phyloP scores from a whole-genome alignment of 78 protist genomes.

The Goniomonas avonlea region DNA sequence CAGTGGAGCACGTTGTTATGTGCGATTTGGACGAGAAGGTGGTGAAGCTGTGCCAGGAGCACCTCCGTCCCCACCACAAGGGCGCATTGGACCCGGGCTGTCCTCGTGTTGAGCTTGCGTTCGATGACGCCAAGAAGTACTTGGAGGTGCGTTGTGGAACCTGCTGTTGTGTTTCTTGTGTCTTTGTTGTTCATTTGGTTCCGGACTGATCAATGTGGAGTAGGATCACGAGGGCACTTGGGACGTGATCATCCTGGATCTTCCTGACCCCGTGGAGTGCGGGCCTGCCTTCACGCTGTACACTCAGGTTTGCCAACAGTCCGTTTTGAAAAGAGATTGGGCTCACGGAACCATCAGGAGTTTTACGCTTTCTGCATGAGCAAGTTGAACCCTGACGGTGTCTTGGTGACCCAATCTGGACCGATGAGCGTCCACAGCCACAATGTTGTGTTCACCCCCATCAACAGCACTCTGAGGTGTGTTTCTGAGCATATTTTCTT shows the following conservation, averaged over 20 bases:
- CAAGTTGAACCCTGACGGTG: conserved; percentile 37
- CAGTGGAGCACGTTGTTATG: conserved; percentile 48
- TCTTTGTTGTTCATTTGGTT: no score
- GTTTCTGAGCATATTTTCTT: no score
- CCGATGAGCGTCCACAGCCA: neutral
- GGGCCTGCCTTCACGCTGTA: conserved; percentile 50
- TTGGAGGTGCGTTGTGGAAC: no score
- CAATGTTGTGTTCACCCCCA: conserved; percentile 28
- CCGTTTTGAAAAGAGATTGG: no score
- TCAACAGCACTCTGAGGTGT: conserved; percentile 30
- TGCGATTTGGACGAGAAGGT: conserved; percentile 53
- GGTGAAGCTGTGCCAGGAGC: conserved; percentile 39
- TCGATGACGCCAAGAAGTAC: conserved; percentile 45
- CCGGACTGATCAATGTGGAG: no score
- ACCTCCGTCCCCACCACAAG: conserved; percentile 48
- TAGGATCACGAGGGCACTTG: neutral
- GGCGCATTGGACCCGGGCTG: conserved; percentile 32
- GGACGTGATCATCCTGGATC: conserved; percentile 61
- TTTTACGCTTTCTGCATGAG: conserved; percentile 22
- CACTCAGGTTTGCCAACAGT: no score
- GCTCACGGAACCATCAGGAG: no score
- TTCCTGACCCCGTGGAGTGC: conserved; percentile 51
- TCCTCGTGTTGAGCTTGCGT: conserved; percentile 36
- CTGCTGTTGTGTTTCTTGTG: no score
- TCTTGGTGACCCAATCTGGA: conserved; percentile 52